phyloP scores from a whole-genome alignment of 805 yeast species.

The Teunomyces gatunensis region DNA sequence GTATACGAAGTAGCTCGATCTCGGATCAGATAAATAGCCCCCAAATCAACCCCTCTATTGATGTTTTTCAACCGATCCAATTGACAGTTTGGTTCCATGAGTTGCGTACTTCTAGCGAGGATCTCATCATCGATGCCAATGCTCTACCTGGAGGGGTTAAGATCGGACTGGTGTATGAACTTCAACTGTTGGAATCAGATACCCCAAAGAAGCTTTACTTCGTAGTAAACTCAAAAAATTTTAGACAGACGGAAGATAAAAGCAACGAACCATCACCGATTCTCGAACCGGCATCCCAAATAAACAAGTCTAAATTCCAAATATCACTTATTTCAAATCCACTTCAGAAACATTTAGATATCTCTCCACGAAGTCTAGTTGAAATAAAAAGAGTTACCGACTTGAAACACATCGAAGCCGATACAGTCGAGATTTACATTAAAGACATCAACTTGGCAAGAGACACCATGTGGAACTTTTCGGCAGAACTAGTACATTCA shows the following conservation, averaged over 20 bases:
- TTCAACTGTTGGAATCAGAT: constrained; percentile 44
- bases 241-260: constrained; percentile 9
- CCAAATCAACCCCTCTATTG: neutral
- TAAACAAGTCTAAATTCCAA: constrained; percentile 27
- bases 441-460: constrained; percentile 80
- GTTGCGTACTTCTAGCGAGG: constrained; percentile 50
- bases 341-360: constrained; percentile 55
- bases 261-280: constrained; percentile 13
- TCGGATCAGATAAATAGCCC: constrained; percentile 1
- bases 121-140: constrained; percentile 60
- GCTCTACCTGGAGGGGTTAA: constrained; percentile 54
- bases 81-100: constrained; percentile 69
- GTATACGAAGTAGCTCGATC: constrained; percentile 2
- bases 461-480: constrained; percentile 90
- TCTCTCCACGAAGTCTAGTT: constrained; percentile 68
- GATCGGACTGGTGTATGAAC: constrained; percentile 76
- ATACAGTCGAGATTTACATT: constrained; percentile 75
- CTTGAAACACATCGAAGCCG: constrained; percentile 59
- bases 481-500: constrained; percentile 55
- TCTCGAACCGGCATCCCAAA: constrained; percentile 3
- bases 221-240: constrained; percentile 34
- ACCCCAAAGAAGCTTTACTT: constrained; percentile 39
- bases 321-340: constrained; percentile 62
- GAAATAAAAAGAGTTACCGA: constrained; percentile 46
- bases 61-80: constrained; percentile 27